Conservation (phyloP, 164 flowering plant genomes). For the Nymphaea colorata region DNA sequence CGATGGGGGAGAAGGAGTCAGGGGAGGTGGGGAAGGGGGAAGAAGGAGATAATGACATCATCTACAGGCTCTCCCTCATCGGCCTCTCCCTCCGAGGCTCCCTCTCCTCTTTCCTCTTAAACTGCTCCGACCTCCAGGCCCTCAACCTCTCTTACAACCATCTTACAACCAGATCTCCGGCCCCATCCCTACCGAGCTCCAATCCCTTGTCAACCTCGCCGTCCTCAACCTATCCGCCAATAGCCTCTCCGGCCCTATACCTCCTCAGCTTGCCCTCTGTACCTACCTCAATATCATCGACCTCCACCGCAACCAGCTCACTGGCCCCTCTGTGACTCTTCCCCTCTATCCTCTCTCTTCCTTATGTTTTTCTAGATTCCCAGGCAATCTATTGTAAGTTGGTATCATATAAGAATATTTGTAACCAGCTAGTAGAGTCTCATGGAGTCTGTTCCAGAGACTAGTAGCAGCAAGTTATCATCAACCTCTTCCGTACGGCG, state of each 20-base stretch:
- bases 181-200: constrained; percentile 67
- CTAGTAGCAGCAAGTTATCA: too few species aligned
- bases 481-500: constrained; percentile 15
- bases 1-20: too few species aligned
- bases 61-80: constrained; percentile 75
- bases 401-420: too few species aligned
- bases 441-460: too few species aligned
- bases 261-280: constrained; percentile 57
- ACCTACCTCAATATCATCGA: constrained; percentile 89
- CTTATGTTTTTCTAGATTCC: too few species aligned
- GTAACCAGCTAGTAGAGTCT: too few species aligned
- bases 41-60: constrained; percentile 56
- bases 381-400: too few species aligned
- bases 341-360: too few species aligned
- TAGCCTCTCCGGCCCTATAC: constrained; percentile 53
- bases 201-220: constrained; percentile 67
- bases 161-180: constrained; percentile 76
- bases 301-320: constrained; percentile 51
- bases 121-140: constrained; percentile 87
- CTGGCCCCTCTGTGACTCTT: constrained; percentile 23
- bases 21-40: too few species aligned
- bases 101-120: constrained; percentile 66
- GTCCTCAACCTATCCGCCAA: constrained; percentile 85
- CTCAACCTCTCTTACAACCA: constrained; percentile 37
- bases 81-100: constrained; percentile 59